phyloP scores from a whole-genome alignment of 805 yeast species.

The Wickerhamomyces silvicola region DNA sequence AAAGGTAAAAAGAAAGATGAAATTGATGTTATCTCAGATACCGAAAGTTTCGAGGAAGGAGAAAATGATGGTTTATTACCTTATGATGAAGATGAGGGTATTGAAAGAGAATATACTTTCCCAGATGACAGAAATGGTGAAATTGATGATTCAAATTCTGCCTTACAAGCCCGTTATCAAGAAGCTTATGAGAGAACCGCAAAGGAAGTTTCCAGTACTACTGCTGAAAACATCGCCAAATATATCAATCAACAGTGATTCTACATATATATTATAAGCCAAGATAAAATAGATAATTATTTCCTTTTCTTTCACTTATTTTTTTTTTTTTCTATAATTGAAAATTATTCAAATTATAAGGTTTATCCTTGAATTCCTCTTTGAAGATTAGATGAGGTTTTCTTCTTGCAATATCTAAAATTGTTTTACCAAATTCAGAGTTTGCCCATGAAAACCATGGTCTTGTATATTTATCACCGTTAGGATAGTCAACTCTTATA shows the following conservation, averaged over 20 bases:
- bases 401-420: conserved; percentile 64
- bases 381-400: conserved; percentile 70
- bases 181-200: conserved; percentile 61
- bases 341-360: conserved; percentile 6
- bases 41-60: conserved; percentile 39
- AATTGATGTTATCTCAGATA: conserved; percentile 48
- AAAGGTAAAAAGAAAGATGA: conserved; percentile 31
- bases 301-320: too few species aligned
- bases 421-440: conserved; percentile 83
- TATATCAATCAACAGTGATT: conserved; percentile 43
- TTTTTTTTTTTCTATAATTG: too few species aligned
- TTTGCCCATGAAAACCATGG: conserved; percentile 96
- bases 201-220: conserved; percentile 53
- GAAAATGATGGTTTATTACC: conserved; percentile 36
- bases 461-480: conserved; percentile 53
- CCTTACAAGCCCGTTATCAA: conserved; percentile 63
- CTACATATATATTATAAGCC: too few species aligned
- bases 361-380: conserved; percentile 22
- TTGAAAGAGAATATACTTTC: conserved; percentile 65
- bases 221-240: conserved; percentile 68
- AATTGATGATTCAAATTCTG: conserved; percentile 37
- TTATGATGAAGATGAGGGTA: conserved; percentile 43
- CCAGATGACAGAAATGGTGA: conserved; percentile 63
- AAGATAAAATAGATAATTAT: too few species aligned
- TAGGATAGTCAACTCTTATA: conserved; percentile 52